Conservation (phyloP, 2,329 filamentous ascomycete species). For the Cladosporium sp. region DNA sequence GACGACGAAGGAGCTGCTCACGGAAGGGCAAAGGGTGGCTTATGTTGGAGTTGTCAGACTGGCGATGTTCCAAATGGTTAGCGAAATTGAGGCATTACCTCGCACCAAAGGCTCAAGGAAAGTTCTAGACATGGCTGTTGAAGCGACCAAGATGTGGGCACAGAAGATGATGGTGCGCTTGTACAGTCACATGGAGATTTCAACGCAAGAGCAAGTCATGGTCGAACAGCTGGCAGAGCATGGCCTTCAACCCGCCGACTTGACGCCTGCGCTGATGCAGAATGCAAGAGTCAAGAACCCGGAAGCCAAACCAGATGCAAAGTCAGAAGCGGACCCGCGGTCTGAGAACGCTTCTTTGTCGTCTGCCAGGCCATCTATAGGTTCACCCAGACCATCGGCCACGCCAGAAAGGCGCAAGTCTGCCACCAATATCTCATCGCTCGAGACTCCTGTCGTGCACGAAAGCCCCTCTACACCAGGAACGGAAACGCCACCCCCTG, state of each 20-base stretch:
- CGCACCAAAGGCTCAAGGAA: constrained; percentile 70
- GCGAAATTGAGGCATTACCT: constrained; percentile 64
- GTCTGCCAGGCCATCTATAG: constrained; percentile 36
- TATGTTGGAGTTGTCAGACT: constrained; percentile 90
- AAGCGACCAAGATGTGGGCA: constrained; percentile 90
- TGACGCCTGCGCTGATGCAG: constrained; percentile 83
- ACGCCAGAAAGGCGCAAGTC: constrained; percentile 22
- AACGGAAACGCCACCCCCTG: constrained; percentile 42
- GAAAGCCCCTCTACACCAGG: constrained; percentile 18
- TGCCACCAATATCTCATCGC: constrained; percentile 25
- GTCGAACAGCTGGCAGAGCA: constrained; percentile 95
- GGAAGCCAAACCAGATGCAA: constrained; percentile 17
- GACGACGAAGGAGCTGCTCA: constrained; percentile 91
- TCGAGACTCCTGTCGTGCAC: constrained; percentile 38
- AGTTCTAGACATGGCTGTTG: constrained; percentile 65
- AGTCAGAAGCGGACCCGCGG: constrained; percentile 1
- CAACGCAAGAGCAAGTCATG: constrained; percentile 89
- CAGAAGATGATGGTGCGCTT: constrained; percentile 97
- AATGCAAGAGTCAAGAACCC: constrained; percentile 94
- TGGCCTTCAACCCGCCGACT: constrained; percentile 79
- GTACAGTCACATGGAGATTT: constrained; percentile 96
- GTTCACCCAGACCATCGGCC: constrained; percentile 28
- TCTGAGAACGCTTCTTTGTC: constrained; percentile 22
- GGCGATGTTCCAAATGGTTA: constrained; percentile 75
- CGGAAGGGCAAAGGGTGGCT: constrained; percentile 91